Base-by-base conservation (phyloP, 192 early-diverging fungal species). In the Lobosporangium transversale region DNA sequence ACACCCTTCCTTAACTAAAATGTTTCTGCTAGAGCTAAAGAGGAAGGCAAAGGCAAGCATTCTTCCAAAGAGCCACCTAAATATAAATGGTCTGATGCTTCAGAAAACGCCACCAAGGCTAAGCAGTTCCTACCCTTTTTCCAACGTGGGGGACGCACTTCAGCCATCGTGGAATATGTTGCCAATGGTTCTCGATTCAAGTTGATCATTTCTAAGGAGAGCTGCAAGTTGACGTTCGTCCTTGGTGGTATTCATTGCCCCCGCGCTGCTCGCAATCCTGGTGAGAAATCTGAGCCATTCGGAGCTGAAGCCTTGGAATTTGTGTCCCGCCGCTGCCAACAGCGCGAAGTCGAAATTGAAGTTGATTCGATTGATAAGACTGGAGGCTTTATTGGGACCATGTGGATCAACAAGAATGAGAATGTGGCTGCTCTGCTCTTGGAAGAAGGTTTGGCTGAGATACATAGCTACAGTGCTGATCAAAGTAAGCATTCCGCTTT, bases 321-420 rank as follows among this genome's bases (percentile, higher is more conserved):
- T 78, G 84, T 90, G 4, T 82, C 74, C 36, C 82, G 83, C 35
- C 73, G 78, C 32, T 80, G 82, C 63, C 85, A 97, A 64, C 97
- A 99, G 83, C 93, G 95, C 54, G 95, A 99, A 71, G 94, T 95
- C 11, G 94, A 99, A 67, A 83, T 96, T 45, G 90, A 91, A 55
- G 82, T 98, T 30, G 97, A 98, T 68, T 86, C 87, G 15, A 78
- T 90, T 18, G 97, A 99, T 78, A 96, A 96, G 83, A 88, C 88
- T 33, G 96, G 97, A 32, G 92, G 90, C 2, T 99, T 98, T 58
- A 93, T 98, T 61, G 96, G 96, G 15, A 81, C 89, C n/a, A 68
- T 99, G 67, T 95, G 89, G 80, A 65, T 89, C 11, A 75, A 81
- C 60, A 85, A 87, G 36, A 81, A 66, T 33, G 80, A 88, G 30